These are phyloP conservation scores for Botrytis pseudocinerea DNA, from an alignment of 2,329 filamentous ascomycete species.

Conservation along the genomic window DNA sequence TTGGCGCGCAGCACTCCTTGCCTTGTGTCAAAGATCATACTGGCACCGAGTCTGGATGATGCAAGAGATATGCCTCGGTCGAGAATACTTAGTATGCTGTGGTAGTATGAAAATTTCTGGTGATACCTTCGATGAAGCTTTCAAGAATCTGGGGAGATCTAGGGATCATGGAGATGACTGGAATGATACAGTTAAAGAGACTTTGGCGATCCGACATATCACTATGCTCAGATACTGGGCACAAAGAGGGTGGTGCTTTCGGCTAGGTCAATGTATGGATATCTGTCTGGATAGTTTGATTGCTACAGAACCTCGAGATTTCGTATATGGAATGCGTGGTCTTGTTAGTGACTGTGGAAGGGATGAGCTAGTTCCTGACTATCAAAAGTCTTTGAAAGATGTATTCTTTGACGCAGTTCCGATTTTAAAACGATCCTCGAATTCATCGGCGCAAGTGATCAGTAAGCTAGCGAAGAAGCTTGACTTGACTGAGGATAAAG, in stretches of 20 bases:
- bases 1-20: not conserved
- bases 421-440: not conserved
- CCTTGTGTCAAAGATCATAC: not conserved
- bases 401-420: not conserved
- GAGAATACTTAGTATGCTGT: not conserved
- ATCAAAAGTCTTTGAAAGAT: not conserved
- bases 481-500: not conserved
- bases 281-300: not conserved
- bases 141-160: not conserved
- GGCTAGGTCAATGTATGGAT: not conserved
- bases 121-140: not conserved
- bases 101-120: not conserved
- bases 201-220: not conserved
- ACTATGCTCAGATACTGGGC: not conserved
- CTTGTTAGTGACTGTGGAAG: not conserved
- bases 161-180: not conserved
- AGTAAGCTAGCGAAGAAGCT: not conserved
- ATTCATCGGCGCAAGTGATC: not conserved
- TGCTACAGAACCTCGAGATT: not conserved
- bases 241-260: not conserved
- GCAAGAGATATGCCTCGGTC: not conserved
- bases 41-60: not conserved
- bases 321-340: conserved; percentile 2
- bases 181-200: not conserved
- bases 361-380: conserved; percentile 1